Evolutionary conservation across 805 yeast genomes (phyloP), one percentile per base, ranked within the genome.

Genomic region (Ogataea trehalophila): DNA sequence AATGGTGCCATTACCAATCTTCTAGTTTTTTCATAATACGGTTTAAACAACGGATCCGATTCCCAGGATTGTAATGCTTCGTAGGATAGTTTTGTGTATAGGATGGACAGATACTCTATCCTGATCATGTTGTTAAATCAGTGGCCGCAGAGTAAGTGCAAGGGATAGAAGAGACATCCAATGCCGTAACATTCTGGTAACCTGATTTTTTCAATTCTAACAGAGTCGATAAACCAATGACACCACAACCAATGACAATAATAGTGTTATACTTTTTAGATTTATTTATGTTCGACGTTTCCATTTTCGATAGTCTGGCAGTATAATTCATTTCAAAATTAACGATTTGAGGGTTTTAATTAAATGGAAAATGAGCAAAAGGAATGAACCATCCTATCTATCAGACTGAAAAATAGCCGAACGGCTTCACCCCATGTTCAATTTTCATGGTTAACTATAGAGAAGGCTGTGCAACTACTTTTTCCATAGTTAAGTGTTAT

Each of bases 171-270:
- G 53, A 54, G 1, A 60, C 63, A 54, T 63, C 68, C 11, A 63
- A 20, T 5, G 53, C 60, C 9, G 50, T 15, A 16, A 61, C 48
- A 44, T 50, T 20, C 48, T 58, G 43, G 49, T 59, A 49, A 7
- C 54, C 57, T 15, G 43, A 35, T 29, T 39, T 43, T 1, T 56
- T 43, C 5, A 68, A 50, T 26, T 63, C 64, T 6, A 62, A 42
- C 1, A 63, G 61, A 0, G 70, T 60, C 2, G 69, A 66, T 5
- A 68, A 56, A 3, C 71, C 70, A 56, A 62, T 66, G 2, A 66
- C 70, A 11, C 70, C 70, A 51, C 68, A 63, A 1, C 71, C 71
- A 7, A 66, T 54, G 2, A 59, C 49, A 14, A 56, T 15, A 5
- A 53, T 45, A 11, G 17, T 26, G 36, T 11, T 20, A n/a, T 40